phyloP scores from a whole-genome alignment of 352 stramenopile species.

The Globisporangium cederbergense region DNA sequence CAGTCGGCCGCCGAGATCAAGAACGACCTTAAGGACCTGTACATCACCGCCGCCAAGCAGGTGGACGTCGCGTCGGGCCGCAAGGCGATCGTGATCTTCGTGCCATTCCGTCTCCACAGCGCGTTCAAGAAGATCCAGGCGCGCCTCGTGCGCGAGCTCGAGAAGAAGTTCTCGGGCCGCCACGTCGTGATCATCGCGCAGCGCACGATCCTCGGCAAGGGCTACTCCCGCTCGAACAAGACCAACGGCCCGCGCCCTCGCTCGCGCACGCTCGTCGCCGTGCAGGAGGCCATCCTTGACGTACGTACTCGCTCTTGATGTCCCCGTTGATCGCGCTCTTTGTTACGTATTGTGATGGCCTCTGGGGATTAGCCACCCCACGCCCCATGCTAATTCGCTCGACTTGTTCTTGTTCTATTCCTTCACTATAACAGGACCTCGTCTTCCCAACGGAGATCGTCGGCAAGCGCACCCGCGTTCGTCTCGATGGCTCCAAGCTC shows the following conservation, averaged over 20 bases:
- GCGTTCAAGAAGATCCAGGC: constrained; percentile 99
- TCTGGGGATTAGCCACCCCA: constrained; percentile 88
- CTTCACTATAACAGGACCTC: constrained; percentile 85
- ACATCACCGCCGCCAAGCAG: constrained; percentile 99
- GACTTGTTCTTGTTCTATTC: constrained; percentile 17
- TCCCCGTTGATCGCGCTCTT: constrained; percentile 4
- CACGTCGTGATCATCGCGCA: constrained; percentile 99
- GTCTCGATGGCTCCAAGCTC: constrained; percentile 96
- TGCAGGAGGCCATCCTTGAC: constrained; percentile 99
- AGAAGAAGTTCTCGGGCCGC: constrained; percentile 99
- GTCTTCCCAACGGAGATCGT: constrained; percentile 99
- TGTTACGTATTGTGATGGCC: constrained; percentile 82
- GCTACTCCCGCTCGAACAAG: constrained; percentile 94
- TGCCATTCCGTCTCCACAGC: constrained; percentile 97
- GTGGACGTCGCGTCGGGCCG: constrained; percentile 93
- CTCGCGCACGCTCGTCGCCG: constrained; percentile 96
- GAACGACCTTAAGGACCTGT: constrained; percentile 96
- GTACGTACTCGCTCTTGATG: constrained; percentile 52
- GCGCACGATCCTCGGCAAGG: constrained; percentile 98
- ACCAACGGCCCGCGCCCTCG: constrained; percentile 93
- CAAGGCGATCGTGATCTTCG: constrained; percentile 99
- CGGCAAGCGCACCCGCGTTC: constrained; percentile 98
- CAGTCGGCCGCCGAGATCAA: constrained; percentile 96
- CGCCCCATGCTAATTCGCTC: constrained; percentile 76
- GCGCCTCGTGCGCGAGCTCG: constrained; percentile 97